Conservation (phyloP, 176 grass and related monocot genomes). For the Lolium rigidum region DNA sequence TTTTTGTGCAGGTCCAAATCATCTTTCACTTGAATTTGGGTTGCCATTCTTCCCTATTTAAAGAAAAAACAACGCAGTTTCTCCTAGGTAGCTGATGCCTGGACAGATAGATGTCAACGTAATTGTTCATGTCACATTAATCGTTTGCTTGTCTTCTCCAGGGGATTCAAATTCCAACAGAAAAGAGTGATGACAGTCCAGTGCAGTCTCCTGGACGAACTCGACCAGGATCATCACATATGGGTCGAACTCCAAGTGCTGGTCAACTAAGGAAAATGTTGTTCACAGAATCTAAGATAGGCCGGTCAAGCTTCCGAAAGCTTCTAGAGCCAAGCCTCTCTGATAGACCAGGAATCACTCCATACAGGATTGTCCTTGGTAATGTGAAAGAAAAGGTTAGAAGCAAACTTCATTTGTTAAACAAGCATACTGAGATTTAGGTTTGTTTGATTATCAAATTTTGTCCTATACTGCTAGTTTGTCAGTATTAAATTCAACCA, state of each 20-base stretch:
- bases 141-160: constrained; percentile 1
- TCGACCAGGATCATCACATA: constrained; percentile 48
- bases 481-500: neutral
- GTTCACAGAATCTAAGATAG: constrained; percentile 75
- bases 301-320: constrained; percentile 78
- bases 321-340: constrained; percentile 84
- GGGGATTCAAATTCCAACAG: constrained; percentile 28
- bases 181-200: constrained; percentile 58
- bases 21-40: neutral
- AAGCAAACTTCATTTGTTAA: constrained; percentile 10
- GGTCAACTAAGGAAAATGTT: constrained; percentile 73
- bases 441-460: neutral
- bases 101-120: neutral
- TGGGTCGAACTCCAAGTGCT: constrained; percentile 55
- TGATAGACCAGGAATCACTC: constrained; percentile 77
- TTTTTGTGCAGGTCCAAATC: neutral
- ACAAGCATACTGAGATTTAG: neutral
- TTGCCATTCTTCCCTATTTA: neutral
- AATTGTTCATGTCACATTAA: neutral
- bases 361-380: constrained; percentile 94
- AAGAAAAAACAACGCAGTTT: neutral
- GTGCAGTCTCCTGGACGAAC: constrained; percentile 51
- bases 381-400: constrained; percentile 87
- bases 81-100: neutral
- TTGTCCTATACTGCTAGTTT: neutral